Base-by-base conservation (phyloP, 495 filamentous ascomycete species). In the Penicillium samsonianum region DNA sequence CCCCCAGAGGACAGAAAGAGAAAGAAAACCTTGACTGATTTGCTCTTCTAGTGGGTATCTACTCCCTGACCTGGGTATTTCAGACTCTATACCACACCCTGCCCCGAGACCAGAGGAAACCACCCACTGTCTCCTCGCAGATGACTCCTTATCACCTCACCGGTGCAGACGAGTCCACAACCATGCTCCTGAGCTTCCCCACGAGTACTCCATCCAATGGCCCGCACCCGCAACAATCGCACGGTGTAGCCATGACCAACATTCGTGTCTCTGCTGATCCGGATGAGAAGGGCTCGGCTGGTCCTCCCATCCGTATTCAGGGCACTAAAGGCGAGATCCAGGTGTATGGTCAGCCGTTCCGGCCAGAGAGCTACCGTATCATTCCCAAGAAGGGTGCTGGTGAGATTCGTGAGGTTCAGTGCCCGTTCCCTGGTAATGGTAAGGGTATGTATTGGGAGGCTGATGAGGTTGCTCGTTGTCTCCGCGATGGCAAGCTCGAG, bases 381-480 rank as follows among this genome's bases (percentile, higher is more conserved):
- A 72, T 85, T 40, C 72, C 75, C 5, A 62, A 65, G 47, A 74
- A 77, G 46, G 75, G 71, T 1, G 63, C 70, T 20, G 67, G 71
- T 5, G 73, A 79, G 60, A 67, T 84, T 4, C 79, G 86, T 63
- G 80, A 84, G 51, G 78, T 87, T 16, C 76, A 87, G 58, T 86
- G 80, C 63, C 78, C 81, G 10, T 86, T 91, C 61, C 87, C 88
- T 20, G 77, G 73, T 16, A 79, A 80, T 64, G 91, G 89, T 17
- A 85, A 89, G 61, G 92, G 91, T 22, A 96, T 95, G 90, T 93
- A 89, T 75, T 97, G 88, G 88, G 92, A 96, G 71, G 93, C 93
- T 17, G 93, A 97, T 78, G 92, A 93, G 77, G 88, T 84, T 58
- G 92, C 88, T 44, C 78, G 89, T 22, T 95, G 90, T 67, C 65